A percentile compares a stretch with the other conserved stretches of the same genome.
These are phyloP conservation scores for Sugiyamaella paludigena DNA, from an alignment of 1,139 yeast species.

Conservation along the genomic window DNA sequence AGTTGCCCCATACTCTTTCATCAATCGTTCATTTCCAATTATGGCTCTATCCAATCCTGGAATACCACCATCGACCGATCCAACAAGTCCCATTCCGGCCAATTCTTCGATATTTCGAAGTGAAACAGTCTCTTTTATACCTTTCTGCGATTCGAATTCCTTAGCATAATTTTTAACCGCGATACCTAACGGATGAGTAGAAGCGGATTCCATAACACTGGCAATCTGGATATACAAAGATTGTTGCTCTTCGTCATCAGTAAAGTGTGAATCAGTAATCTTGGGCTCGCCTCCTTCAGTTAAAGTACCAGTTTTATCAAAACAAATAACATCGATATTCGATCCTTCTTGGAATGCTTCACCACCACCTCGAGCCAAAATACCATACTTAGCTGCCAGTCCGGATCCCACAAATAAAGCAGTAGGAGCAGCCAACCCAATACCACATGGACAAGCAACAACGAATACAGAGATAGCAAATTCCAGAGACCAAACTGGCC, in stretches of 20 bases:
- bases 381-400: constrained; percentile 76
- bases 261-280: constrained; percentile 50
- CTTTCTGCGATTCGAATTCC: constrained; percentile 31
- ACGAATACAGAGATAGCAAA: constrained; percentile 79
- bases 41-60: constrained; percentile 38
- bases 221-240: constrained; percentile 45
- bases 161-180: constrained; percentile 49
- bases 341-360: constrained; percentile 80
- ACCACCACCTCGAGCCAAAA: constrained; percentile 77
- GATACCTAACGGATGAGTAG: constrained; percentile 67
- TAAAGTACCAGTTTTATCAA: constrained; percentile 78
- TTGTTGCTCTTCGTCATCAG: constrained; percentile 23
- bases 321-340: constrained; percentile 59
- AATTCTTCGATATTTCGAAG: constrained; percentile 52
- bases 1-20: constrained; percentile 46
- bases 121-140: constrained; percentile 34
- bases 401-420: constrained; percentile 92
- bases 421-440: constrained; percentile 89
- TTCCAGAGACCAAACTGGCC: constrained; percentile 75
- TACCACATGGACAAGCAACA: constrained; percentile 91
- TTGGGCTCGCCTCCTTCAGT: constrained; percentile 60
- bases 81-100: constrained; percentile 59
- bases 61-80: constrained; percentile 37
- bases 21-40: constrained; percentile 63
- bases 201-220: constrained; percentile 60